phyloP scores from a whole-genome alignment of 306 rosid genomes.

The Dalbergia cochinchinensis region DNA sequence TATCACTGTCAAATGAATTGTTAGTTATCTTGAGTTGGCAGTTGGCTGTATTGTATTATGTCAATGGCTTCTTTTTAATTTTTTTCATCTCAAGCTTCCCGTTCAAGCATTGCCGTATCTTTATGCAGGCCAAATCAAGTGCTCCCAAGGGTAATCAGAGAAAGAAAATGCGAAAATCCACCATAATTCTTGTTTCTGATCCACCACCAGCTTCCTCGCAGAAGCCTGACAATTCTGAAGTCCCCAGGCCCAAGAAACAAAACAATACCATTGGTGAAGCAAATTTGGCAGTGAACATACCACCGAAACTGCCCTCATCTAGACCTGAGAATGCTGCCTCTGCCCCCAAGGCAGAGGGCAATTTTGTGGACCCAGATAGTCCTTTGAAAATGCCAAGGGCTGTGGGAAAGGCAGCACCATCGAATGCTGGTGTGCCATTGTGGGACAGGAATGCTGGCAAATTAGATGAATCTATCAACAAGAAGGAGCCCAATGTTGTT shows the following conservation, averaged over 20 bases:
- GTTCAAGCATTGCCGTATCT: background rate
- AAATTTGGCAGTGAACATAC: conserved; percentile 15
- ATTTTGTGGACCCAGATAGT: conserved; percentile 49
- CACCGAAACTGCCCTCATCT: conserved; percentile 26
- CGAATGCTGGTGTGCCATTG: conserved; percentile 55
- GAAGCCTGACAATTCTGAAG: conserved; percentile 50
- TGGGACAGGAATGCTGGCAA: conserved; percentile 75
- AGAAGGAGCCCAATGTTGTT: conserved; percentile 58
- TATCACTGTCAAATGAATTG: background rate
- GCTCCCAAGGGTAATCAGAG: conserved; percentile 65
- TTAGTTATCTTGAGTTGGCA: background rate
- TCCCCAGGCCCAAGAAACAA: conserved; percentile 43
- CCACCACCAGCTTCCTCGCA: conserved; percentile 55
- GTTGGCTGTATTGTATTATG: background rate
- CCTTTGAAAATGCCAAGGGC: conserved; percentile 67
- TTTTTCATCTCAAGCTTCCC: background rate
- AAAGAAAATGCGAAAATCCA: conserved; percentile 77
- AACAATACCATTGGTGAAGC: conserved; percentile 25
- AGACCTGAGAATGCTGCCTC: conserved; percentile 51
- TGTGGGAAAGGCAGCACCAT: conserved; percentile 57
- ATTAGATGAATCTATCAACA: conserved; percentile 57
- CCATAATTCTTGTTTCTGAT: conserved; percentile 68
- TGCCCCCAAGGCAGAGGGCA: conserved; percentile 54
- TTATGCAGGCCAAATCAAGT: conserved; percentile 69
- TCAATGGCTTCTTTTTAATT: background rate